These are phyloP conservation scores for Populus hybrid DNA, from an alignment of 441 rosid genomes.

Conservation along the genomic window DNA sequence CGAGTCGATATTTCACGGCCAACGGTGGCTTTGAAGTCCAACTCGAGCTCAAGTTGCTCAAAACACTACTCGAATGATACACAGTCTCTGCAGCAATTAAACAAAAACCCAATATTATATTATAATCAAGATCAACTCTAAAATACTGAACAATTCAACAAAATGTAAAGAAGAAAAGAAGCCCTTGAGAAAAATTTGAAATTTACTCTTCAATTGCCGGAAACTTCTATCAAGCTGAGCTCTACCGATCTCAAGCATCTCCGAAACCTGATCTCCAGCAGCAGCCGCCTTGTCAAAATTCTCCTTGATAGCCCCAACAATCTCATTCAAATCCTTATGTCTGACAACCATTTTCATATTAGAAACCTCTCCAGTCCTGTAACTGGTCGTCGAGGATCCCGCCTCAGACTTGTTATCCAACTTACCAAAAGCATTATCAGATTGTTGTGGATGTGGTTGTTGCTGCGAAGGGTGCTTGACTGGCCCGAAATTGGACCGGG, in stretches of 20 bases:
- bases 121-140: neutral
- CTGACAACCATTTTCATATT: slow-evolving; percentile 82
- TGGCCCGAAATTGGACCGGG: slow-evolving; percentile 60
- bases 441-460: slow-evolving; percentile 17
- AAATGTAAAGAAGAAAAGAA: neutral
- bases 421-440: slow-evolving; percentile 27
- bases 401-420: slow-evolving; percentile 43
- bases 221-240: slow-evolving; percentile 94
- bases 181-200: neutral
- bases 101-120: neutral
- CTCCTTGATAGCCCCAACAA: slow-evolving; percentile 73
- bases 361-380: slow-evolving; percentile 43
- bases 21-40: too few species aligned
- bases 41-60: too few species aligned
- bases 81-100: slow-evolving; percentile 29
- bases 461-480: slow-evolving; percentile 25
- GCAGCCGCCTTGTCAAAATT: slow-evolving; percentile 79
- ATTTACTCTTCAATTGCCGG: slow-evolving; percentile 77
- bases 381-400: slow-evolving; percentile 59
- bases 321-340: slow-evolving; percentile 89
- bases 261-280: slow-evolving; percentile 74
- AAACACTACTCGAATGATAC: too few species aligned
- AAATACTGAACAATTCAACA: neutral
- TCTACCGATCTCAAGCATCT: slow-evolving; percentile 70
- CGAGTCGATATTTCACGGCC: too few species aligned